Evolutionary conservation across 768 basidiomycete genomes (phyloP), one percentile per base, ranked within the genome.

Genomic region (Suillus subaureus): DNA sequence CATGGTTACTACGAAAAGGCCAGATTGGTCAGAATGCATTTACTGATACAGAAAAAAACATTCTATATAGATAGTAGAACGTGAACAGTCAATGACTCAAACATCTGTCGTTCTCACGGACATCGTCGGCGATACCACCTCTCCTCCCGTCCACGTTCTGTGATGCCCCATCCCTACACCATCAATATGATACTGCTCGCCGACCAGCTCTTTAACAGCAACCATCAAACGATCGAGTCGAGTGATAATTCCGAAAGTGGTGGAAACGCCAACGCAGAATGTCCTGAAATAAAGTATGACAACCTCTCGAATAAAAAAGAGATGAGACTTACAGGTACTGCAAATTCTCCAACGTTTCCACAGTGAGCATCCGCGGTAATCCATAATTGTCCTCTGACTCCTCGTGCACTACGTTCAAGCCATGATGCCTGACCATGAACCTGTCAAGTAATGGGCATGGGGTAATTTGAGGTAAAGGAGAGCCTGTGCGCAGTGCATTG

Each of bases 121-220:
- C 39, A 68, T 69, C 23, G 77, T 73, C 64, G 77, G 77, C 28
- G 77, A 73, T 23, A 71, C 70, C 70, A 77, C 67, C 31, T 78
- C 79, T 35, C 74, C 79, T 35, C 74, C 76, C 0, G 33, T 63
- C 63, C 52, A 65, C 61, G 71, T 71, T 61, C 61, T 67, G 65
- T 64, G 64, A 56, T 68, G 23, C 23, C 68, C 73, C 63, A 63
- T 67, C 42, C 84, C 88, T 18, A 91, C 76, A 0, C 91, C 91
- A 65, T 89, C 85, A n/a, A 94, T 91, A 72, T 94, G 90, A 73
- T 90, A 93, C 69, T 92, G 90, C 73, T 95, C 93, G 2, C 93
- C 93, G 1, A 95, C 91, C 54, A 95, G 80, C 75, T 94, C 92
- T 73, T 96, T 96, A 18, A 87, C 86, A 3, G 92, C 91, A 3